Evolutionary conservation across 768 basidiomycete genomes (phyloP).

Genomic region (Boletus reticuloceps): DNA sequence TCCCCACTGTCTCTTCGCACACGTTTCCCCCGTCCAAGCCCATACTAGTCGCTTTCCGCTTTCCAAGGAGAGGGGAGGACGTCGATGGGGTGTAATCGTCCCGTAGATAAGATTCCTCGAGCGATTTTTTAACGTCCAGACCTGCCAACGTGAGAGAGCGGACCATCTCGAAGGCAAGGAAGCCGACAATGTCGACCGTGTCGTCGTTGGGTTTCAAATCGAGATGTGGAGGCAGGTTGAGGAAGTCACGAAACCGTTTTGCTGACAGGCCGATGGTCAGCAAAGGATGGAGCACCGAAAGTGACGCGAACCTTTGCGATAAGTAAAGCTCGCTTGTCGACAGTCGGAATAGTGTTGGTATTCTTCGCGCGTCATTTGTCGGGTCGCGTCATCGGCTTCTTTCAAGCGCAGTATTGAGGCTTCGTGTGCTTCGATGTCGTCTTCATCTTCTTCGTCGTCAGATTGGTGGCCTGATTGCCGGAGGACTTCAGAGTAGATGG

Average conservation of each 20-base stretch:
- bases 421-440: slow-evolving; percentile 93
- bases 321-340: slow-evolving; percentile 94
- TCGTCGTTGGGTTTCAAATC: slow-evolving; percentile 92
- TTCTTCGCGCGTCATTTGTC: slow-evolving; percentile 95
- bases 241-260: slow-evolving; percentile 92
- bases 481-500: slow-evolving; percentile 87
- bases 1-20: slow-evolving; percentile 47
- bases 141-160: slow-evolving; percentile 89
- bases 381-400: slow-evolving; percentile 94
- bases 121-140: slow-evolving; percentile 74
- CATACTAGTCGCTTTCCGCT: slow-evolving; percentile 58
- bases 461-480: slow-evolving; percentile 72
- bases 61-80: slow-evolving; percentile 61
- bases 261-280: slow-evolving; percentile 41
- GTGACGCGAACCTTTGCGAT: slow-evolving; percentile 77
- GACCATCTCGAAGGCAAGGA: slow-evolving; percentile 97
- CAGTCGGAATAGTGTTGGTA: slow-evolving; percentile 98
- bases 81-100: slow-evolving; percentile 52
- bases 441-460: slow-evolving; percentile 96
- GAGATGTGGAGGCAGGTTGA: slow-evolving; percentile 82
- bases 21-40: slow-evolving; percentile 46
- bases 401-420: slow-evolving; percentile 87
- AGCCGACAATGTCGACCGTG: slow-evolving; percentile 94
- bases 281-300: not conserved
- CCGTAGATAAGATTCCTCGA: slow-evolving; percentile 67